Evolutionary conservation across 2,329 filamentous ascomycete species (phyloP), one percentile per base, ranked within the genome.

Genomic region (Aureobasidium musti): DNA sequence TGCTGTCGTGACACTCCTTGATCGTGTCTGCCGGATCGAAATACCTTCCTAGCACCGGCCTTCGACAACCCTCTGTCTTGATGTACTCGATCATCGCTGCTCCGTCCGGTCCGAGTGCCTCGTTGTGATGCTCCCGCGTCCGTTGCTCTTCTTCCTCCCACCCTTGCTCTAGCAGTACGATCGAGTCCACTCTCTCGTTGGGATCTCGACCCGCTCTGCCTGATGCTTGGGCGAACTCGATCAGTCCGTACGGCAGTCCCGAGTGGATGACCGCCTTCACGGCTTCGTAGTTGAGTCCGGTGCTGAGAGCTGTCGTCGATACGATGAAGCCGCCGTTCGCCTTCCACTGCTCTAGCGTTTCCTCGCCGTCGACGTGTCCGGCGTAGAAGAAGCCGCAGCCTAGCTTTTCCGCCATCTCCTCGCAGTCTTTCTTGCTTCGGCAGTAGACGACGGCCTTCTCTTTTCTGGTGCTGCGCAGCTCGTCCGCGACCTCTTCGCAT

Each of bases 381-480:
- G n/a, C n/a, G n/a, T n/a, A n/a, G n/a, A n/a, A n/a, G n/a, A n/a
- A n/a, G n/a, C n/a, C n/a, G n/a, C n/a, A n/a, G n/a, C n/a, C n/a
- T n/a, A n/a, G n/a, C n/a, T n/a, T n/a, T n/a, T n/a, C n/a, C 52
- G 52, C 67, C 23, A 71, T 56, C 30, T 54, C 23, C 28, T 71
- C 30, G 43, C 57, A 69, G 47, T 69, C 59, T 66, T 26, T 35
- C 59, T 69, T 69, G 49, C 69, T 70, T 37, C 19, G 39, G 60
- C 39, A 70, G 60, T 71, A 71, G 30, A 72, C 56, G 23, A 71
- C 67, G 0, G 28, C 54, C 37, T 59, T 59, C 26, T 59, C 54
- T 8, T 59, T 45, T 37, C 50, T 54, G 21, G 30, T 11, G 4
- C 54, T 45, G 14, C 19, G 14, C 7, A 59, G 21, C 14, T 59